Conservation (phyloP, 768 basidiomycete genomes). For the Lactarius vividus region DNA sequence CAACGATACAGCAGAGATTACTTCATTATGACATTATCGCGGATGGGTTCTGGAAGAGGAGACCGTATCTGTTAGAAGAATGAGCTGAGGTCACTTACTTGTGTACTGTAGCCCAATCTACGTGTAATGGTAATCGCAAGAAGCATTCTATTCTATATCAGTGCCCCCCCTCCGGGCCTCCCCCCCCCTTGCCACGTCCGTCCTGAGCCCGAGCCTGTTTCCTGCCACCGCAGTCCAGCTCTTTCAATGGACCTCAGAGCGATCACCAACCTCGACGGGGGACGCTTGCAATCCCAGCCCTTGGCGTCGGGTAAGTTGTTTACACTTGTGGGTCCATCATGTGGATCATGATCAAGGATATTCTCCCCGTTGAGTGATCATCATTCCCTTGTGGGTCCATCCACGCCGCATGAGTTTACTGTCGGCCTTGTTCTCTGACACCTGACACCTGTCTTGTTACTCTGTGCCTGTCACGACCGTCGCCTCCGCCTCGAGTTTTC, state of each 20-base stretch:
- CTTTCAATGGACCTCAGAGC: conserved; percentile 21
- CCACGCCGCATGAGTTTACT: not conserved
- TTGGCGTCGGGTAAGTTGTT: conserved; percentile 24
- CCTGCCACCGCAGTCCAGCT: not conserved
- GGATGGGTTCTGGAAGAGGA: conserved; percentile 72
- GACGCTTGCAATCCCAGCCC: conserved; percentile 8
- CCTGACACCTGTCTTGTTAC: not conserved
- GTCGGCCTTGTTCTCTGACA: conserved; percentile 1
- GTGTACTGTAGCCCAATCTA: not conserved
- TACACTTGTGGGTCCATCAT: conserved; percentile 27
- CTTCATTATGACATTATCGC: conserved; percentile 83
- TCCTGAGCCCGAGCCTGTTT: not conserved
- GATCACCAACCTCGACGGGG: conserved; percentile 22
- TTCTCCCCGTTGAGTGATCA: not conserved
- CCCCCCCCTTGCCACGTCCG: conserved; percentile 13
- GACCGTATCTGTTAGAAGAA: conserved; percentile 51
- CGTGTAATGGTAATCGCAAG: not conserved
- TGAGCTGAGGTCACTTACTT: conserved; percentile 29
- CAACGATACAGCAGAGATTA: conserved; percentile 37
- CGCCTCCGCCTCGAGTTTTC: conserved; percentile 16
- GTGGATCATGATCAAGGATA: not conserved
- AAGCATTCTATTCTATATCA: not conserved
- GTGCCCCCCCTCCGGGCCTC: not conserved
- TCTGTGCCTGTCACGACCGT: not conserved
- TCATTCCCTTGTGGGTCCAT: not conserved